Evolutionary conservation across 1,139 yeast genomes (phyloP), one percentile per base, ranked within the genome.

Genomic region (Diutina neorugosa): DNA sequence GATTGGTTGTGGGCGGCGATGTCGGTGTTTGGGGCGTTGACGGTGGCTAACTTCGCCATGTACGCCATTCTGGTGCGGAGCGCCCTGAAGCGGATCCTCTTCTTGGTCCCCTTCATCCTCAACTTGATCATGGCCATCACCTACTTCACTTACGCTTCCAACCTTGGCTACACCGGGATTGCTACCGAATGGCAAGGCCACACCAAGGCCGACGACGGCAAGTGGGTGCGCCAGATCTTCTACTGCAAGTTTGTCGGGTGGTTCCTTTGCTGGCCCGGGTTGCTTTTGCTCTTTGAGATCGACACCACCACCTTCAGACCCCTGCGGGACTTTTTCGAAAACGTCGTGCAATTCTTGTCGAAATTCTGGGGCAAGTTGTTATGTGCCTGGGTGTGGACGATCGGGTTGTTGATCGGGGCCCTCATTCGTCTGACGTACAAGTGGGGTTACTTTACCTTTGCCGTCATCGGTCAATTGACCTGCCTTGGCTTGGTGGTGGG

Each of bases 1-100:
- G 79, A 80, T 63, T 83, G 87, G 87, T 71, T 80, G 58, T 83
- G 88, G 88, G 78, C 89, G 1, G 85, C 72, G 19, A 81, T 84
- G 60, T 64, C 80, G 2, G 57, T 71, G 12, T 79, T 82, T 62
- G 73, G 74, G 14, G 54, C 75, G 2, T 63, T 75, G 9, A 64
- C 81, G 14, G 53, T 81, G 23, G 61, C 65, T 48, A 76, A 78
- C 61, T 71, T 71, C 11, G 65, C 63, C 31, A 59, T 73, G 43
- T 74, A 73, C 56, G 68, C 70, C 52, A 65, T 68, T 51, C 71
- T 70, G 53, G 62, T 70, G 21, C 63, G 65, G 55, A 72, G 65
- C 53, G 59, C 62, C 47, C 57, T 70, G 52, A 71, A 66, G 59
- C 74, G 77, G 57, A 63, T 73, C 52, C 71, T 78, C 59, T 71